phyloP scores from a whole-genome alignment of 345 rosid species.

The Populus davidiana region DNA sequence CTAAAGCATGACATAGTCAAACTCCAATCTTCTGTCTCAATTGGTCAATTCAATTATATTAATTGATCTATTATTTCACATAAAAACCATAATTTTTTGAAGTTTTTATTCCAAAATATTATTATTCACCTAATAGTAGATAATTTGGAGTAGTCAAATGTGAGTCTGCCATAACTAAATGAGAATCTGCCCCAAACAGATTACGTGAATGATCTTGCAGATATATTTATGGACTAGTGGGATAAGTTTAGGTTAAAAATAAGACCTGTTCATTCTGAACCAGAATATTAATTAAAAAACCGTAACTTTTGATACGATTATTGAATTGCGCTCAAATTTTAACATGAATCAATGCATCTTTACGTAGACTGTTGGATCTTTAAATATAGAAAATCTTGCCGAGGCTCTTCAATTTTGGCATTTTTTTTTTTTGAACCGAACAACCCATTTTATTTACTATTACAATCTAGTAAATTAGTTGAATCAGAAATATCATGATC shows the following conservation, averaged over 20 bases:
- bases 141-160: no score
- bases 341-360: fast-evolving
- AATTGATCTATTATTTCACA: no score
- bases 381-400: fast-evolving
- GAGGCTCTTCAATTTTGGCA: fast-evolving
- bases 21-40: fast-evolving
- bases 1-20: no score
- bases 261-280: no score
- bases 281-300: no score
- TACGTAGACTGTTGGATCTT: fast-evolving
- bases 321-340: no score
- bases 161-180: no score
- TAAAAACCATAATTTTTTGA: no score
- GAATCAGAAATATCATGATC: fast-evolving
- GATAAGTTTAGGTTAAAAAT: no score
- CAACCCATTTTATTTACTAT: no score
- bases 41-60: fast-evolving
- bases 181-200: fast-evolving
- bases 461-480: fast-evolving
- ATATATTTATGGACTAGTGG: fast-evolving
- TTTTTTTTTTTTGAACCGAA: fast-evolving
- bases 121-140: no score
- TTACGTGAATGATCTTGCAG: fast-evolving
- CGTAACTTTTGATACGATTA: fast-evolving
- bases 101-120: no score